A percentile compares a stretch with the other conserved stretches of the same genome.
Conservation (phyloP, 2,329 filamentous ascomycete species). For the Aureobasidium zeae region DNA sequence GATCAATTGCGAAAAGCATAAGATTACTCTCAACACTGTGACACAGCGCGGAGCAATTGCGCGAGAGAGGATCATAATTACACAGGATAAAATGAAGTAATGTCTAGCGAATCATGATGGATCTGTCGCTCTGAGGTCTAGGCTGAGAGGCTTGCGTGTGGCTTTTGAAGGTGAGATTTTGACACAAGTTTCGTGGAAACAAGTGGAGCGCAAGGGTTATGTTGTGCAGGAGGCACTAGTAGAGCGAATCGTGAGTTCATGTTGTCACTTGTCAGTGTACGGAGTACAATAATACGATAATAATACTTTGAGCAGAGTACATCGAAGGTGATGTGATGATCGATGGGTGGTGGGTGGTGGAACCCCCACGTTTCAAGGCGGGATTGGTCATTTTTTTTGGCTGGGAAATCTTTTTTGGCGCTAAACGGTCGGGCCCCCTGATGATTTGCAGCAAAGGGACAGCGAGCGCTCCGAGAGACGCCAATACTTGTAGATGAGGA, state of each 20-base stretch:
- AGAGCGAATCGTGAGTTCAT: neutral
- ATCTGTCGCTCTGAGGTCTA: too few species aligned
- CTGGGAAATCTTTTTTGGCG: neutral
- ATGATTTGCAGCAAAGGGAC: constrained; percentile 4
- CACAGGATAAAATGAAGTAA: neutral
- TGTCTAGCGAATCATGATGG: constrained; percentile 5
- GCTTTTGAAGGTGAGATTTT: too few species aligned
- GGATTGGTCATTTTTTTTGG: too few species aligned
- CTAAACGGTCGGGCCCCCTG: constrained; percentile 1
- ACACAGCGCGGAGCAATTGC: too few species aligned
- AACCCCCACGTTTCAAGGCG: constrained; percentile 9
- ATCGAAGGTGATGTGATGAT: too few species aligned
- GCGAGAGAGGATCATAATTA: constrained; percentile 7
- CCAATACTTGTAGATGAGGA: constrained; percentile 6
- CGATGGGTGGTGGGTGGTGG: neutral
- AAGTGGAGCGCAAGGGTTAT: neutral
- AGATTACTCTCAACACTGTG: too few species aligned
- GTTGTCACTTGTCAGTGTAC: too few species aligned
- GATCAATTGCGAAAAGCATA: neutral
- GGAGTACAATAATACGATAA: too few species aligned
- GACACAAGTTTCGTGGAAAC: too few species aligned
- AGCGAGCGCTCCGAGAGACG: constrained; percentile 2
- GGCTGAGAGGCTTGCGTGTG: too few species aligned
- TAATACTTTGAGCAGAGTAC: too few species aligned
- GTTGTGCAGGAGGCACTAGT: constrained; percentile 2